Evolutionary conservation across 2,329 filamentous ascomycete genomes (phyloP), one percentile per base, ranked within the genome.

Genomic region (Colletotrichum simmondsii): DNA sequence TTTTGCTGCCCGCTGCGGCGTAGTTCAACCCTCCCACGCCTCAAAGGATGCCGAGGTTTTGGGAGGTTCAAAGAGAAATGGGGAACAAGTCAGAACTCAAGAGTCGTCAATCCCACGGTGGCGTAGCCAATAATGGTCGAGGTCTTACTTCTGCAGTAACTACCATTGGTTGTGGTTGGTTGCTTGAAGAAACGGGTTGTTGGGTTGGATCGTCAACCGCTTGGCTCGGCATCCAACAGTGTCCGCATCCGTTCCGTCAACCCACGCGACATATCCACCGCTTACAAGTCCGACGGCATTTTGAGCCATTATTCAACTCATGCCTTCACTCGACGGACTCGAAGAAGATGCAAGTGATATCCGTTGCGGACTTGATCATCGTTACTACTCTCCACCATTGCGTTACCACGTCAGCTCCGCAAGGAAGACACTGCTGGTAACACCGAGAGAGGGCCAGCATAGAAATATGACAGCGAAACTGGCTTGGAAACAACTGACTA

Each of bases 171-270:
- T 57, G 19, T n/a, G 26, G 26, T 16, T 28, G 4, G 4, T 53
- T 67, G 56, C 32, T 65, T 68, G 46, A 68, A 68, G 57, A 71
- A 62, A 57, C 64, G 46, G 4, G 22, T 24, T 46, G 26, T 12
- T 54, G 68, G 32, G 49, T 56, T 30, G 32, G 32, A 56, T 57
- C 32, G 35, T 54, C 56, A 12, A 57, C 57, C 49, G 49, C 49
- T 54, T 56, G 49, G 26, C 63, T 53, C 42, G 32, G 46, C 54
- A 42, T n/a, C 49, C 37, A n/a, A 11, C 24, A 14, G 12, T 52
- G 46, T 19, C 28, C 28, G 28, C 22, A 63, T 63, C 46, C 28
- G 46, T 26, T 16, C 8, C 24, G 2, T 10, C 30, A 42, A 42
- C 37, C 37, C 16, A 32, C 19, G 5, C 60, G 11, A 52, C 7